Base-by-base conservation (phyloP, 805 yeast species). In the Teunomyces tritomae region DNA sequence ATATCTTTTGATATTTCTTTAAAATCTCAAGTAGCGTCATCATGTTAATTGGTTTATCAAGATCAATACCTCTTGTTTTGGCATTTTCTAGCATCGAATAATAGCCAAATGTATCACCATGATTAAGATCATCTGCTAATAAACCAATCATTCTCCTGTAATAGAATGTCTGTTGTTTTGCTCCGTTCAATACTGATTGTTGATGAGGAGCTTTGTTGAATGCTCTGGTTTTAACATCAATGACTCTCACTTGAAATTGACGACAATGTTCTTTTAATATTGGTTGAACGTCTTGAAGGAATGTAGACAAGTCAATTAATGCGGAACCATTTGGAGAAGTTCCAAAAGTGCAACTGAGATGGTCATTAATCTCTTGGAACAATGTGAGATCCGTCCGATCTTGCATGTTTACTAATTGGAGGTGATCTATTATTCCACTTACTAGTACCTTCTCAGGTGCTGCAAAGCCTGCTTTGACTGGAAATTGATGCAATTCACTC, bases 351-450 rank as follows among this genome's bases (percentile, higher is more conserved):
- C 44, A 46, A 8, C 57, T 59, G 6, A 61, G 27, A 35, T 53
- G 39, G 8, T 58, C 43, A 27, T 57, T 51, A 8, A 69, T 53
- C 2, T 63, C 68, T 13, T 57, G 53, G 44, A 67, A 61, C 39
- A 68, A 43, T 1, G 56, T 37, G 13, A 49, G 43, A 32, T 63
- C 62, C 5, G 44, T 8, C 8, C 44, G 41, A 16, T 58, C 50
- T 1, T 47, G 13, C 3, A 28, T 27, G 34, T 64, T 53, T 3
- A 35, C 14, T 1, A 68, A 14, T 36, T 49, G 48, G 13, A 83
- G 49, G 49, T 76, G 76, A 61, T 85, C 91, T 24, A 84, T 76
- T 1, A 85, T 68, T 1, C 91, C 94, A 57, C 87, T 82, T 5
- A 84, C 71, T 17, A 83, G 60, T 1, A 80, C 69, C 41, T 49